Evolutionary conservation across 805 yeast species (phyloP).

Genomic region (Ogataea henricii): DNA sequence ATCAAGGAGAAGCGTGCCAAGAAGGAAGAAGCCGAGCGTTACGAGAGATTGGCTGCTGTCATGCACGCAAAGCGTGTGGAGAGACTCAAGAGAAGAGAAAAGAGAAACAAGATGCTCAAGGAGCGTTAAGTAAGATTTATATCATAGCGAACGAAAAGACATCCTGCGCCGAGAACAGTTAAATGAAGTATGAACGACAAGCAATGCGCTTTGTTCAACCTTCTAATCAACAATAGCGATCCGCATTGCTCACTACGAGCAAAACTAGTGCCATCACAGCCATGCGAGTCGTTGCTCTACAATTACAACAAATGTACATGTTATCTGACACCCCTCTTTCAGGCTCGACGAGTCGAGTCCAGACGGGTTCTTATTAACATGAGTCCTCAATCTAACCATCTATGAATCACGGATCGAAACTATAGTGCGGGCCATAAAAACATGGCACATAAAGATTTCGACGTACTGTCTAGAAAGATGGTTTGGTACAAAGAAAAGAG

Average conservation of each 20-base stretch:
- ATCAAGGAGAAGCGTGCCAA: slow-evolving; percentile 74
- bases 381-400: slow-evolving; percentile 33
- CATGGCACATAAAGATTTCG: slow-evolving; percentile 20
- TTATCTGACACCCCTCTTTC: slow-evolving; percentile 42
- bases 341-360: slow-evolving; percentile 30
- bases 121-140: slow-evolving; percentile 59
- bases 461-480: slow-evolving; percentile 41
- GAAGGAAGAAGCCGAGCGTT: slow-evolving; percentile 88
- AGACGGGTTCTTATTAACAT: slow-evolving; percentile 41
- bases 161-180: neutral
- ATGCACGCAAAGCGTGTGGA: slow-evolving; percentile 94
- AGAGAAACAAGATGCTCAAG: slow-evolving; percentile 89
- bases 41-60: slow-evolving; percentile 75
- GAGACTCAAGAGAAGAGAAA: slow-evolving; percentile 85
- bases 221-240: neutral
- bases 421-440: slow-evolving; percentile 23
- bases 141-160: neutral
- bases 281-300: no score
- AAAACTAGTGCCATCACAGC: no score
- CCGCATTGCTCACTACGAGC: neutral
- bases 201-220: neutral
- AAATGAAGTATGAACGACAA: no score
- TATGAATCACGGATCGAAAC: slow-evolving; percentile 36
- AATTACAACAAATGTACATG: slow-evolving; percentile 25
- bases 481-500: slow-evolving; percentile 33